Base-by-base conservation (phyloP, 2,329 filamentous ascomycete genomes). In the Coniochaeta prunicola region DNA sequence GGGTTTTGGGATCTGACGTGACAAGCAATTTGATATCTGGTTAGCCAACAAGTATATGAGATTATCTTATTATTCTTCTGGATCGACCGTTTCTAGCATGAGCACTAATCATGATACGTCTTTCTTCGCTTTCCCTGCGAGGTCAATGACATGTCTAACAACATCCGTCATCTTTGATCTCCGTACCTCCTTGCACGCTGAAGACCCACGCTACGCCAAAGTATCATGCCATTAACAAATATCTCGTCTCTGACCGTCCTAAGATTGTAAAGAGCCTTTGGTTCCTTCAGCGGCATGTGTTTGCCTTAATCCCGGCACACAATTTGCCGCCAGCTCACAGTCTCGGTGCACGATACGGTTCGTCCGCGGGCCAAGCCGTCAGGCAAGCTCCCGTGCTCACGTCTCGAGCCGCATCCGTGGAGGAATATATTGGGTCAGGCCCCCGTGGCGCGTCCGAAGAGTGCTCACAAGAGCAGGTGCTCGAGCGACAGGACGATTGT, bases 291-390 rank as follows among this genome's bases (percentile, higher is more conserved):
- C 15, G 12, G 15, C 33, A 36, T 13, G 15, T 13, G 12, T 13
- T 36, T 36, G 33, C 33, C 15, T 12, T 33, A 12, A 6, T 6
- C 31, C 12, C 33, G 15, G 33, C 10, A 15, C 34, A 9, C 17
- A 36, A 36, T n/a, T n/a, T n/a, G n/a, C 33, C 12, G 17, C 33
- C 8, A 15, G 15, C n/a, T 55, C 53, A 55, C 19, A 56, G 21
- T 34, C 8, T n/a, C 19, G 54, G 54, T 21, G 54, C 33, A n/a
- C 54, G 54, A 17, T 56, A 56, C 8, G 54, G 54, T 42, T 56
- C 54, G 24, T 56, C 54, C 12, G 33, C 54, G 3, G 54, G 54
- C 54, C 54, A 56, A n/a, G 54, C 54, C 3, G 15, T 38, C 21
- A 56, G 21, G 12, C 19, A 28, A 12, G 33, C 24, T 17, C 54